Conservation (phyloP, 768 basidiomycete genomes). For the Kwoniella mangroviensis region DNA sequence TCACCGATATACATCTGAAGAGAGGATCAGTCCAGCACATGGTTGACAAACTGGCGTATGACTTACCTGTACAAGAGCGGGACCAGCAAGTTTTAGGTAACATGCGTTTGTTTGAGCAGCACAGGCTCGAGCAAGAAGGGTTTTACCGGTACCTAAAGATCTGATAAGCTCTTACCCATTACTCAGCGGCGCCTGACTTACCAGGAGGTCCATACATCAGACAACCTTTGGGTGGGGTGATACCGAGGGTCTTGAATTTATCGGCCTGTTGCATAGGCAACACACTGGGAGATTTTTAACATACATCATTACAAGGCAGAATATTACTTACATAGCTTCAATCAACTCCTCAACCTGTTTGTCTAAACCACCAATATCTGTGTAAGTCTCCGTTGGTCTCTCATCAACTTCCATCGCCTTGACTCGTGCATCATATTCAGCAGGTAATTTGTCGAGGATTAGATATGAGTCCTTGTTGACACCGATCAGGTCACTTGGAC, state of each 20-base stretch:
- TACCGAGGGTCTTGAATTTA: constrained; percentile 97
- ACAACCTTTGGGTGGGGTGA: constrained; percentile 95
- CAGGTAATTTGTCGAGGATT: constrained; percentile 90
- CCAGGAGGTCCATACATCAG: constrained; percentile 99
- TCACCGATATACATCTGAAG: constrained; percentile 95
- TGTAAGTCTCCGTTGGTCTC: constrained; percentile 94
- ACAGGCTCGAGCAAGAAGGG: constrained; percentile 92
- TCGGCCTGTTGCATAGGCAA: constrained; percentile 98
- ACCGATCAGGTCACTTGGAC: constrained; percentile 91
- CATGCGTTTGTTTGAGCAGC: constrained; percentile 98
- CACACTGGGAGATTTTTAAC: constrained; percentile 60
- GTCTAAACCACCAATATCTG: constrained; percentile 91
- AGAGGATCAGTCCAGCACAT: not conserved
- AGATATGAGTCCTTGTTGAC: constrained; percentile 99
- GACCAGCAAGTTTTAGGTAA: constrained; percentile 96
- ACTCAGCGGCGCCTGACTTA: constrained; percentile 53
- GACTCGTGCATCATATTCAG: constrained; percentile 94
- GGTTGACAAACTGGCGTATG: not conserved
- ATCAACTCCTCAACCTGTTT: constrained; percentile 99
- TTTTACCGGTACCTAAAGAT: constrained; percentile 85
- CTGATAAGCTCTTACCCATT: not conserved
- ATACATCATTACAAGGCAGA: not conserved
- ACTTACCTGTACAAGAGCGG: constrained; percentile 82
- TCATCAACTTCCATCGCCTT: constrained; percentile 99
- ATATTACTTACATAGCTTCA: constrained; percentile 72